Percentiles rank a stretch among this genome's conserved stretches.
These are phyloP conservation scores for Angomonas desouzai DNA, from an alignment of 208 protist genomes.

Conservation along the genomic window DNA sequence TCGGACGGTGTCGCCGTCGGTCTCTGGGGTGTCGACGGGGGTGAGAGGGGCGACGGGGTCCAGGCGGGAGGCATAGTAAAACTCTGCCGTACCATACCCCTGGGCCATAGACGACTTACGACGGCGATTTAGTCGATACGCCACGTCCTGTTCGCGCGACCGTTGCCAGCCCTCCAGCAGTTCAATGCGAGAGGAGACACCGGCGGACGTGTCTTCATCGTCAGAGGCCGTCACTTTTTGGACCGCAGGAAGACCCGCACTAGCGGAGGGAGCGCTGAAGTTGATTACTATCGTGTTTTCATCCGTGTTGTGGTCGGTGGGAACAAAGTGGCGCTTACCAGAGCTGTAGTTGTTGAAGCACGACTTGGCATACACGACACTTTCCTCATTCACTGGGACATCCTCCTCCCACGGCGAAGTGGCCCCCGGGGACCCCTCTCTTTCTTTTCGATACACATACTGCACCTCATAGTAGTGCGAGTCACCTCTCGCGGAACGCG, in stretches of 20 bases:
- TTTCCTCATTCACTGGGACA: not conserved
- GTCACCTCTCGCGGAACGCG: not conserved
- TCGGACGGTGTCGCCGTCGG: not conserved
- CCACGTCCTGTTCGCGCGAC: slow-evolving; percentile 23
- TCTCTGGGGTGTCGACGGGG: not conserved
- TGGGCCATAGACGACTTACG: slow-evolving; percentile 23
- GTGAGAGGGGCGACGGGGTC: too few species aligned
- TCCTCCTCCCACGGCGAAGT: not conserved
- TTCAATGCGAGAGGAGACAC: slow-evolving; percentile 21
- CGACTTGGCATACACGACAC: slow-evolving; percentile 4
- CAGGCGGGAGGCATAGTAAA: slow-evolving; percentile 25
- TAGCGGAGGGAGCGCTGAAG: not conserved
- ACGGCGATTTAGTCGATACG: slow-evolving; percentile 19
- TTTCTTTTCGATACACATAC: slow-evolving; percentile 7
- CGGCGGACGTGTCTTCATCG: not conserved
- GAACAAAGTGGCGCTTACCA: not conserved
- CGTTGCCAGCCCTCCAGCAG: slow-evolving; percentile 31
- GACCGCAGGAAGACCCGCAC: not conserved
- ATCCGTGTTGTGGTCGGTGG: not conserved
- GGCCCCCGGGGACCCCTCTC: not conserved
- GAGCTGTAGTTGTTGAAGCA: not conserved
- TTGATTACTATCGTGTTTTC: not conserved
- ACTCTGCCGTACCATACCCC: slow-evolving; percentile 17
- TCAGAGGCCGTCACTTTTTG: not conserved
- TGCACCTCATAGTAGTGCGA: slow-evolving; percentile 8